Evolutionary conservation across 768 basidiomycete genomes (phyloP), one percentile per base, ranked within the genome.

Genomic region (Lactarius akahatsu): DNA sequence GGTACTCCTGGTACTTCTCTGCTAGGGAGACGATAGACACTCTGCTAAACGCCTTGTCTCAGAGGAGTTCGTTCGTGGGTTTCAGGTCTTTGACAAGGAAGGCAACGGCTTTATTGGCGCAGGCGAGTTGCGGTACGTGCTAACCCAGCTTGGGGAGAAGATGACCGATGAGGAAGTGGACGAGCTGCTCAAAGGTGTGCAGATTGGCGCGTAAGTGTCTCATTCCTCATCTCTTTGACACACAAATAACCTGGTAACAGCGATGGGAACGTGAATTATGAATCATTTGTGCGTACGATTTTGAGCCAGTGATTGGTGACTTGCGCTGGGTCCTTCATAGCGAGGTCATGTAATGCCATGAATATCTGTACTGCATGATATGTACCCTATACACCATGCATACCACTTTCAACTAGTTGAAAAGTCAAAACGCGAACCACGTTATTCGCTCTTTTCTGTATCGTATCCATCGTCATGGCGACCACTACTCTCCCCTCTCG

Each of bases 11-110:
- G 95, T 94, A 85, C 47, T 4, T 4, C n/a, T 57, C n/a, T 41
- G 52, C n/a, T 4, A 32, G 13, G 54, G 34, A 32, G 13, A 58
- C 50, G 4, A 52, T 8, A 28, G 61, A 16, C 1, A 41, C 3
- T 3, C 43, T 61, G 45, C 59, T 57, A 36, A 26, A 23, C 18
- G 54, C 13, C 41, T 38, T 28, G 59, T 57, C 32, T 20, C 75
- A 96, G 96, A 98, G 83, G 97, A 99, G 75, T 99, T 99, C 80
- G 94, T 98, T 73, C 94, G 97, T 58, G 97, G 96, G 10, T 99
- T 99, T 85, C 96, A 98, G 73, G 96, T 98, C 13, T 98, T 99
- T 71, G 96, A 98, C 79, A 96, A 95, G 79, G 92, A 94, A 71
- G 92, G 92, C 36, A 94, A 94, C 72, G 94, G 94, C 1, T 91